A percentile compares a stretch with the other conserved stretches of the same genome.
These are phyloP conservation scores for Funneliformis caledonium DNA, from an alignment of 371 early-diverging fungal species.

Conservation along the genomic window DNA sequence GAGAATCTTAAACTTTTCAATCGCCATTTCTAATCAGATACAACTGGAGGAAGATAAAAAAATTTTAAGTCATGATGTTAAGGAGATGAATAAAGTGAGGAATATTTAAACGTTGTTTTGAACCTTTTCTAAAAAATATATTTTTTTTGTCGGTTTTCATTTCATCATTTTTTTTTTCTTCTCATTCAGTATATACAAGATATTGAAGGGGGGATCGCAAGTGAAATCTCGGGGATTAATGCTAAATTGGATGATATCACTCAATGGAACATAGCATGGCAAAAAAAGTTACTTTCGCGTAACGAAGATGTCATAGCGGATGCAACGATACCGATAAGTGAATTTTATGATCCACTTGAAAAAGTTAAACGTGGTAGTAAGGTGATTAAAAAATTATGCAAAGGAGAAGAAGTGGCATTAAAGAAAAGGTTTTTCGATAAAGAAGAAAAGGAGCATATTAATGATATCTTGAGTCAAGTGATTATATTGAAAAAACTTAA, in stretches of 20 bases:
- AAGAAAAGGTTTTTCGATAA: neutral
- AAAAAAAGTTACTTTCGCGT: slow-evolving; percentile 9
- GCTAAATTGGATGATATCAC: slow-evolving; percentile 26
- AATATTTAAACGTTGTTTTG: neutral
- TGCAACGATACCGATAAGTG: neutral
- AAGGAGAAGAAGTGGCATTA: slow-evolving; percentile 16
- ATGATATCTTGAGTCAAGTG: slow-evolving; percentile 29
- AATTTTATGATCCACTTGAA: neutral
- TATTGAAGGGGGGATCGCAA: slow-evolving; percentile 16
- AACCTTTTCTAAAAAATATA: neutral
- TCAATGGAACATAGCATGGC: slow-evolving; percentile 15
- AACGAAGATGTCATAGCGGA: neutral
- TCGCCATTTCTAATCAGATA: slow-evolving; percentile 20
- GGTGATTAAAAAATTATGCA: slow-evolving; percentile 7
- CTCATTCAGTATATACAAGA: slow-evolving; percentile 10
- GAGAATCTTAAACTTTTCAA: slow-evolving; percentile 24
- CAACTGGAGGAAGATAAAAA: slow-evolving; percentile 29
- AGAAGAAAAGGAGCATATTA: slow-evolving; percentile 6
- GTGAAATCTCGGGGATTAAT: slow-evolving; percentile 13
- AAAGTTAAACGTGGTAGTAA: slow-evolving; percentile 15
- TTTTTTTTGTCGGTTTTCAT: neutral
- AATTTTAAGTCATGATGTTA: slow-evolving; percentile 13
- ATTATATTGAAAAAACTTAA: slow-evolving; percentile 38
- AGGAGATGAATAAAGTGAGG: slow-evolving; percentile 23
- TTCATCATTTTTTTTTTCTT: neutral